Percentiles rank a stretch among this genome's conserved stretches.
phyloP scores from a whole-genome alignment of 208 protist species.

The Kentomonas sorsogonicus region DNA sequence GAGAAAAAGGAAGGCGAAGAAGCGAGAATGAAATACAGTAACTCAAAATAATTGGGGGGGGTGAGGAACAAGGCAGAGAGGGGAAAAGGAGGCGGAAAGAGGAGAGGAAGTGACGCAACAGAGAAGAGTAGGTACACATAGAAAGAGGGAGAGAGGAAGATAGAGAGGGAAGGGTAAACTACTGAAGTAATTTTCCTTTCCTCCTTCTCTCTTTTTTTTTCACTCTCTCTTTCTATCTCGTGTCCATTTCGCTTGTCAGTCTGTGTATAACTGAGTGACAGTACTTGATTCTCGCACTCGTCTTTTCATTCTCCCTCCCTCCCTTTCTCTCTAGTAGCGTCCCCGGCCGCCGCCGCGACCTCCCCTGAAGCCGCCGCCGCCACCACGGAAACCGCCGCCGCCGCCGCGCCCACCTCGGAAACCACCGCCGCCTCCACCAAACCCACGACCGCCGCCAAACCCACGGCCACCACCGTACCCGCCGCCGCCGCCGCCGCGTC shows the following conservation, averaged over 20 bases:
- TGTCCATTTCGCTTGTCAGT: no score
- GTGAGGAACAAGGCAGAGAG: no score
- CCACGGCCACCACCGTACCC: slow-evolving; percentile 19
- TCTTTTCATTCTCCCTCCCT: no score
- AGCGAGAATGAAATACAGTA: neutral
- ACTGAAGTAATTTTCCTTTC: neutral
- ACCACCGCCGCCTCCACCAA: slow-evolving; percentile 15
- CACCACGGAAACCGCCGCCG: slow-evolving; percentile 17
- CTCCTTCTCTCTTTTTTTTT: no score
- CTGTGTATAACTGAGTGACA: no score
- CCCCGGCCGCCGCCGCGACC: slow-evolving; percentile 14
- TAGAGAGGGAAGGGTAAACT: neutral
- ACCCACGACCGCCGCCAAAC: slow-evolving; percentile 13
- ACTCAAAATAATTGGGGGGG: neutral
- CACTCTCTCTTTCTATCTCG: no score
- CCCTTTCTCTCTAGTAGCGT: no score
- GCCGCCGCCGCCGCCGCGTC: slow-evolving; percentile 38
- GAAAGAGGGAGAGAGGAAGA: neutral
- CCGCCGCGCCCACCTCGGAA: slow-evolving; percentile 18
- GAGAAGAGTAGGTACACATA: slow-evolving; percentile 10
- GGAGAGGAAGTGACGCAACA: no score
- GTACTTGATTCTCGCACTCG: neutral
- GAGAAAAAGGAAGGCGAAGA: slow-evolving; percentile 7
- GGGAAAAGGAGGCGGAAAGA: neutral
- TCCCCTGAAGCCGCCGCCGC: slow-evolving; percentile 15